Conservation (phyloP, 306 rosid genomes). For the Cucumis hystrix region DNA sequence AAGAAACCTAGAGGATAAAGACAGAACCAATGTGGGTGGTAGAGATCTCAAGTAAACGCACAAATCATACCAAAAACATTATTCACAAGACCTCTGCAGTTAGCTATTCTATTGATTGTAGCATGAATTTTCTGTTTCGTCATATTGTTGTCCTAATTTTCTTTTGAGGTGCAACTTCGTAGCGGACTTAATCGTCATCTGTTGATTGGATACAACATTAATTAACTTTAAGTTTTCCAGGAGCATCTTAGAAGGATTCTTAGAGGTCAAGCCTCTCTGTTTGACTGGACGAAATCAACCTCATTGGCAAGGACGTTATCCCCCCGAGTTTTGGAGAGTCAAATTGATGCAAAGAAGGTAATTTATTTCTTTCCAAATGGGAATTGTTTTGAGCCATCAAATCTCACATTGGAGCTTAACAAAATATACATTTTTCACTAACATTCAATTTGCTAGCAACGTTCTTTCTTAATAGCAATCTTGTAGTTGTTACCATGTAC, state of each 20-base stretch:
- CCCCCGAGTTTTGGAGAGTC: constrained; percentile 96
- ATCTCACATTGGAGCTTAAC: not conserved
- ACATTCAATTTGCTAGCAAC: not conserved
- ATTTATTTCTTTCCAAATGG: not conserved
- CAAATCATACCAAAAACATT: too few relatives aligned
- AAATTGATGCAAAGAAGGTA: constrained; percentile 96
- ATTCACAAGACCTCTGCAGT: not conserved
- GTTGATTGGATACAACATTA: not conserved
- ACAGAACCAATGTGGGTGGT: too few relatives aligned
- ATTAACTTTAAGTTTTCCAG: constrained; percentile 24
- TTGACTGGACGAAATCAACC: constrained; percentile 89
- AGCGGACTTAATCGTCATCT: not conserved
- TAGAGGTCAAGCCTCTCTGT: constrained; percentile 96
- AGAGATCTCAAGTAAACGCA: too few relatives aligned
- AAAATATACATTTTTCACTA: not conserved
- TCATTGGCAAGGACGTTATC: constrained; percentile 90
- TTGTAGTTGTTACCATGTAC: not conserved
- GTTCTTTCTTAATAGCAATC: not conserved
- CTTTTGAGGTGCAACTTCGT: not conserved
- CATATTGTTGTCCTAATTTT: not conserved
- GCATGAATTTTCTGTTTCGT: not conserved
- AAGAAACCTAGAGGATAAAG: too few relatives aligned
- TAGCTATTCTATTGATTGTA: not conserved
- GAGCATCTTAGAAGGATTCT: constrained; percentile 90
- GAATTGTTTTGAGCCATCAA: not conserved